Evolutionary conservation across 2,329 filamentous ascomycete species (phyloP), one percentile per base, ranked within the genome.

Genomic region (Pyricularia sp.): DNA sequence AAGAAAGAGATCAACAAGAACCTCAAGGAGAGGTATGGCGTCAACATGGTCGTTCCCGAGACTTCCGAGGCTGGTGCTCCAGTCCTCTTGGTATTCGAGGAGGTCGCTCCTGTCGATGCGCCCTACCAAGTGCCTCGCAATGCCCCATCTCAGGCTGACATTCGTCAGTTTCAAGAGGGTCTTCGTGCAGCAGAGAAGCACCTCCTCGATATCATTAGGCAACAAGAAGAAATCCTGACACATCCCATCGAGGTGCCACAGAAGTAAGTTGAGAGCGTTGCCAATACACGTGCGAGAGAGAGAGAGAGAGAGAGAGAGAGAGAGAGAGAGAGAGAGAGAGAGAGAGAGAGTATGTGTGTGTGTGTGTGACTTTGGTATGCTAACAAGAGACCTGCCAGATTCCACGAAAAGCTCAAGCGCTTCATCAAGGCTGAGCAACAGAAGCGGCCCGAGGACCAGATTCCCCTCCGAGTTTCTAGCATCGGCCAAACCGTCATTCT

Each of bases 31-130:
- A 84, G 90, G 36, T 89, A 86, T 72, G 91, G 92, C 71, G 92
- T 94, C 14, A 88, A 91, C 72, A 76, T 94, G 31, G 86, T 94
- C 25, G 84, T 94, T 42, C 91, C 92, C 0, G 87, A 91, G 25
- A 79, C 85, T 11, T 77, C 82, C 0, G 88, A 92, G 66, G 77
- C 84, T 20, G 82, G 84, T 12, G 82, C 85, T 4, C 87, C 90
- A 17, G 80, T 94, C 28, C 82, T 94, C 23, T 83, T 94, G 14
- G 91, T 94, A 1, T 94, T 88, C 72, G 58, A 70, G n/a, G 81
- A 83, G 33, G 58, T 64, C 9, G 67, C 50, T n/a, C 81, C 80
- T 20, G 71, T 76, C 4, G 80, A 81, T 6, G 77, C 80, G 26
- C 72, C 79, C 4, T 89, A 87, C 75, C 79, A 86, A 72, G 75